These are phyloP conservation scores for Lactarius tabidus DNA, from an alignment of 768 basidiomycete species.

Conservation along the genomic window DNA sequence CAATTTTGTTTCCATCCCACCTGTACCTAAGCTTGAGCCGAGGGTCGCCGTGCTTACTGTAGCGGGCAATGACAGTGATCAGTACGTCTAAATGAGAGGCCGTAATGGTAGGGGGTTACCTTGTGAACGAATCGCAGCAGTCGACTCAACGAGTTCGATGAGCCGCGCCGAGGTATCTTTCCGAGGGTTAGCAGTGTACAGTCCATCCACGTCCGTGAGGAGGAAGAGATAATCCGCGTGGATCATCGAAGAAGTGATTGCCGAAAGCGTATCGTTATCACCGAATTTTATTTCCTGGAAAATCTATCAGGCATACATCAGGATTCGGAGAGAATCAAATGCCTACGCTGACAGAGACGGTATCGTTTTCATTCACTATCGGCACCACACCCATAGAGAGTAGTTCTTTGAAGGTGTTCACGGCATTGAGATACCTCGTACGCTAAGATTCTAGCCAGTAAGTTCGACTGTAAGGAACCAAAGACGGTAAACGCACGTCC, in stretches of 20 bases:
- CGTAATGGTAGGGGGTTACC: constrained; percentile 43
- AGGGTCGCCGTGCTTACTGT: constrained; percentile 89
- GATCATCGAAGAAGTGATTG: constrained; percentile 96
- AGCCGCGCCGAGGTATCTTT: constrained; percentile 79
- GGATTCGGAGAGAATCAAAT: not conserved
- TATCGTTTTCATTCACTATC: constrained; percentile 99
- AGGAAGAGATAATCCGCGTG: constrained; percentile 97
- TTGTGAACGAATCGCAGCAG: constrained; percentile 73
- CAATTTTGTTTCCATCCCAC: constrained; percentile 98
- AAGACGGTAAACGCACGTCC: constrained; percentile 57
- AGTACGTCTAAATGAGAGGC: too few relatives aligned
- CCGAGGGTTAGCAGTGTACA: constrained; percentile 94
- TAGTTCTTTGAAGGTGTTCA: constrained; percentile 90
- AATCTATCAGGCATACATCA: not conserved
- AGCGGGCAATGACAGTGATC: not conserved
- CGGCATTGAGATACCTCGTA: constrained; percentile 93
- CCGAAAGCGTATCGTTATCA: constrained; percentile 97
- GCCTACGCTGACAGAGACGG: constrained; percentile 92
- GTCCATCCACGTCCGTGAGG: constrained; percentile 91
- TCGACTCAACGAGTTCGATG: constrained; percentile 79
- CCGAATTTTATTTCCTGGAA: constrained; percentile 98
- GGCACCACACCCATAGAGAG: constrained; percentile 93
- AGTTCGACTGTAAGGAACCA: not conserved
- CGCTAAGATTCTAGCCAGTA: constrained; percentile 47
- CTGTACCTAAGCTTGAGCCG: constrained; percentile 91